Conservation (phyloP, 108 stramenopile species). For the Discostella pseudostelligera region DNA sequence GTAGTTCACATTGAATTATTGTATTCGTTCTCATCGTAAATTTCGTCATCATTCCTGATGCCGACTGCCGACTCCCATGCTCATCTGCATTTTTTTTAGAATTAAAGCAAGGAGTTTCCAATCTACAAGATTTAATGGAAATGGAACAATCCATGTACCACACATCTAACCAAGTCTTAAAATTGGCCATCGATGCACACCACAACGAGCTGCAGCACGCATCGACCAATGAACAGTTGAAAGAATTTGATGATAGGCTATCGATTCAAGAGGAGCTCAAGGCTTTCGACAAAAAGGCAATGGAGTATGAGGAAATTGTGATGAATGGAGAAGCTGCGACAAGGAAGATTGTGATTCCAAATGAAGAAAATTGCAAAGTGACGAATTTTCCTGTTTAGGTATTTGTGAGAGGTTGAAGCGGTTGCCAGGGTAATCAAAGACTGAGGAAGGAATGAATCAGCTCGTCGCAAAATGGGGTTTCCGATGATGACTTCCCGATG, state of each 20-base stretch:
- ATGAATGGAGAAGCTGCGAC: background rate
- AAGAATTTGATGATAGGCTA: background rate
- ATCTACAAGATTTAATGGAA: constrained; percentile 19
- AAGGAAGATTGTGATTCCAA: no score
- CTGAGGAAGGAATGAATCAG: no score
- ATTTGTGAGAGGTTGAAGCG: no score
- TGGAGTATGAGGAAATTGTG: constrained; percentile 22
- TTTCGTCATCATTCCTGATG: background rate
- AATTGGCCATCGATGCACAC: constrained; percentile 28
- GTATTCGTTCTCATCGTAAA: no score
- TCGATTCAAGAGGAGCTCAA: constrained; percentile 17
- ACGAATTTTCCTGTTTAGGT: background rate
- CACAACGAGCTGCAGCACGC: constrained; percentile 11
- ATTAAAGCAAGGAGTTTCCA: constrained; percentile 20
- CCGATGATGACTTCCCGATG: no score
- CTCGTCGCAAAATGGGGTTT: no score
- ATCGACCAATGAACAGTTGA: background rate
- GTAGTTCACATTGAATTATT: no score
- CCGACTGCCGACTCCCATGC: background rate
- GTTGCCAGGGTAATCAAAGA: no score
- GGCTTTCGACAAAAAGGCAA: constrained; percentile 32
- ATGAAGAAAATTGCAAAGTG: background rate
- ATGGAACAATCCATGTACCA: constrained; percentile 40
- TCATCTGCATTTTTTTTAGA: constrained; percentile 3
- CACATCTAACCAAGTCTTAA: constrained; percentile 31